Base-by-base conservation (phyloP, 192 early-diverging fungal genomes). In the Coemansia sp. region DNA sequence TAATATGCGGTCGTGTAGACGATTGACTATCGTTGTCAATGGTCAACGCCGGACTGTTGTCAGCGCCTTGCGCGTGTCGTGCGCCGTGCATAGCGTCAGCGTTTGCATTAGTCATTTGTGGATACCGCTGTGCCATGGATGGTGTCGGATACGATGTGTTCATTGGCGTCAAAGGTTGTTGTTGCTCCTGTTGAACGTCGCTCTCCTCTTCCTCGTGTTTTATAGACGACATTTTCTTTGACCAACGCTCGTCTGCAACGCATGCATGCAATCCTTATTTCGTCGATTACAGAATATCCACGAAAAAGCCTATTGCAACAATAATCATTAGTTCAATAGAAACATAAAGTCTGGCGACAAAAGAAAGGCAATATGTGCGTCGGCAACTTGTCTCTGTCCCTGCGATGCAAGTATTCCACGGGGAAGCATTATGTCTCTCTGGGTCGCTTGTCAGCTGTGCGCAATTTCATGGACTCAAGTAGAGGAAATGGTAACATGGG, bases 21-120 rank as follows among this genome's bases (percentile, higher is more conserved):
- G 76, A 59, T 12, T 56, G 60, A 52, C 71, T 79, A 58, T 70
- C 71, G 61, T 66, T 54, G 64, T 71, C 68, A 44, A 66, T 73
- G 15, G 71, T 68, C 25, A 60, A 44, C 4, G 57, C 12, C 22
- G 40, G 40, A 4, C 40, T 42, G 40, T 11, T n/a, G 40, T 42
- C 40, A 15, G 15, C 15, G 8, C 15, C 40, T 42, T 11, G 15
- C 11, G 40, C 40, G 28, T 14, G 40, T 8, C 15, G 2, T 42
- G 40, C 40, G 5, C 38, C 2, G 40, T 14, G 4, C 40, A 42
- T 0, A 42, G 15, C 1, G 40, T 42, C 40, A 14, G 40, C 11
- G 8, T 42, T 42, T 31, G 28, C 28, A 31, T 5, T 7, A 7
- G 28, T 0, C 28, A 31, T 31, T 31, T 4, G 28, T 6, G 28